Evolutionary conservation across 2,329 filamentous ascomycete genomes (phyloP).

Genomic region (Chrysosphaeria jannelii): DNA sequence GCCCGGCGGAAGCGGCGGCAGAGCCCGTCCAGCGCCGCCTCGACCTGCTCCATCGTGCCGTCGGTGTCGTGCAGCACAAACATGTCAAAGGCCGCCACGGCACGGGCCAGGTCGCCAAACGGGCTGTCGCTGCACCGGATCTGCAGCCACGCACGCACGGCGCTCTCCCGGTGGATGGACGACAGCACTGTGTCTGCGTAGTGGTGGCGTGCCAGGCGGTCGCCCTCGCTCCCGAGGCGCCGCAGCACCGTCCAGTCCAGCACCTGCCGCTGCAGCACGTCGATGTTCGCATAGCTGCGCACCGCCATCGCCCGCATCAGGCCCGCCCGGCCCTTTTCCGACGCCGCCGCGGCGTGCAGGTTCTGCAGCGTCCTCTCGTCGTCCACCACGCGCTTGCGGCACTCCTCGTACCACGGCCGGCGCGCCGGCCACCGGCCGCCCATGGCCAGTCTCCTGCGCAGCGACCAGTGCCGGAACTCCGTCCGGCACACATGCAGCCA

Average conservation of each 20-base stretch:
- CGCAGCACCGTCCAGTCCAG: no score
- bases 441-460: constrained; percentile 25
- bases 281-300: constrained; percentile 67
- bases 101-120: constrained; percentile 27
- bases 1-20: no score
- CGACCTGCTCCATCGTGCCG: constrained; percentile 40
- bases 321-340: constrained; percentile 33
- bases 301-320: constrained; percentile 40
- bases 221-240: no score
- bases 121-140: constrained; percentile 12
- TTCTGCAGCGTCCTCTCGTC: constrained; percentile 19
- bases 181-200: constrained; percentile 47
- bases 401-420: no score
- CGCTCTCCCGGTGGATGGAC: constrained; percentile 52
- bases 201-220: constrained; percentile 42
- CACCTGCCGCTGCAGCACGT: constrained; percentile 44
- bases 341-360: constrained; percentile 44
- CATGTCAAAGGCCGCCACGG: constrained; percentile 61
- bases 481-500: constrained; percentile 50
- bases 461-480: constrained; percentile 47
- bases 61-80: constrained; percentile 43
- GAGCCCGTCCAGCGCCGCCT: constrained; percentile 26
- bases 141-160: constrained; percentile 46
- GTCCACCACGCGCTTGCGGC: no score
- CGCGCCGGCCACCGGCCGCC: constrained; percentile 26